Base-by-base conservation (phyloP, 2,329 filamentous ascomycete genomes). In the Cladosporium sp. region DNA sequence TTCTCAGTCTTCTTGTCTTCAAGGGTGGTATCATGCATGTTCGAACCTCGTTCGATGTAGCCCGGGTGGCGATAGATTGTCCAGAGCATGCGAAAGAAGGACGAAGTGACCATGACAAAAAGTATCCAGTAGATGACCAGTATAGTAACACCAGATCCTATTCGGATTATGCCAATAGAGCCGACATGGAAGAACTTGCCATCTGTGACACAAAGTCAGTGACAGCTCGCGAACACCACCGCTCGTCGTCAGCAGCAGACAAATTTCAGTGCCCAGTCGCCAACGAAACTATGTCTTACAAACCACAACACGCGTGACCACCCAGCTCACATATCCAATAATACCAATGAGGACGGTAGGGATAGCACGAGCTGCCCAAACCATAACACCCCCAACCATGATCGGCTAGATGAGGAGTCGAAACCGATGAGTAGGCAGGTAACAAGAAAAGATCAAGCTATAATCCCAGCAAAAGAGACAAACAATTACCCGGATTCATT, bases 301-400 rank as follows among this genome's bases (percentile, higher is more conserved):
- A 26, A 57, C 61, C 13, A 64, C 61, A 7, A n/a, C 30, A 5
- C 23, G 49, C 23, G 51, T 57, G 6, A 58, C 51, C 49, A 58
- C 51, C 61, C 61, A 64, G 34, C 46, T 54, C n/a, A 57, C 51
- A 48, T 64, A 64, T 18, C 61, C 61, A 34, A 64, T 58, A 21
- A 64, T 57, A 51, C 30, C 61, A 16, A 64, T 23, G 18, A 64
- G 61, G 28, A 39, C 30, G 14, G 51, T 18, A 36, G 61, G 61
- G 0, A 64, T 57, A 16, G 39, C 51, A 6, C 51, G 61, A 18
- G 61, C 28, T 14, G 61, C 51, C 34, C 49, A 48, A 28, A 57
- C 61, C 34, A 34, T 56, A 11, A 28, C 2, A 2, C 14, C 51
- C 13, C 51, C 51, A 8, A 5, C 51, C 51, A 56, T 56, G 11